A percentile compares a stretch with the other conserved stretches of the same genome.
Evolutionary conservation across 805 yeast species (phyloP).

Genomic region (Hyphopichia homilentoma): DNA sequence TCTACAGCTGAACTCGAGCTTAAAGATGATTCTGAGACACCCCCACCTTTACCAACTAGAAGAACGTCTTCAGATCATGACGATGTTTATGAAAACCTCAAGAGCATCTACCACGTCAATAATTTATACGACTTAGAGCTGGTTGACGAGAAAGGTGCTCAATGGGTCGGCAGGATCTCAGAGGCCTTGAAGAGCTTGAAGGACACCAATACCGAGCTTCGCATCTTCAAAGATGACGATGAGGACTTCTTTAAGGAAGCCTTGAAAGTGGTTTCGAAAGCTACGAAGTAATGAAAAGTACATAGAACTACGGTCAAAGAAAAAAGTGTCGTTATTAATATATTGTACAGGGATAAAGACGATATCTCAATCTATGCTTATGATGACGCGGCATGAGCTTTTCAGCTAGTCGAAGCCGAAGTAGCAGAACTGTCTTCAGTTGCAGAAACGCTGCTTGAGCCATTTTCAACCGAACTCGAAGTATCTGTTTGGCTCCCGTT

Average conservation of each 20-base stretch:
- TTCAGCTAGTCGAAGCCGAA: too few species aligned
- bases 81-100: constrained; percentile 20
- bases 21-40: background rate
- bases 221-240: constrained; percentile 35
- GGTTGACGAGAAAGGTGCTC: constrained; percentile 34
- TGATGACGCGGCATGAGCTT: too few species aligned
- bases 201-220: constrained; percentile 23
- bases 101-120: constrained; percentile 19
- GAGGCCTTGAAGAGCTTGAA: constrained; percentile 24
- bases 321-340: too few species aligned
- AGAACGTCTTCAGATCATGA: constrained; percentile 5
- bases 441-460: too few species aligned
- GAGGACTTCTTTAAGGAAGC: constrained; percentile 24
- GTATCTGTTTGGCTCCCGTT: too few species aligned
- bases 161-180: constrained; percentile 33
- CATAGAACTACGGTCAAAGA: too few species aligned
- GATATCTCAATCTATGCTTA: too few species aligned
- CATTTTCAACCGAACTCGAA: too few species aligned
- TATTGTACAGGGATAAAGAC: too few species aligned
- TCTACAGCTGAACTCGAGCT: background rate
- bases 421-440: too few species aligned
- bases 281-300: too few species aligned
- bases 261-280: constrained; percentile 6
- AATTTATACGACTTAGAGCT: constrained; percentile 30
- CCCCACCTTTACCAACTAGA: constrained; percentile 2